Evolutionary conservation across 2,329 filamentous ascomycete genomes (phyloP).

Genomic region (Cadophora sp.): DNA sequence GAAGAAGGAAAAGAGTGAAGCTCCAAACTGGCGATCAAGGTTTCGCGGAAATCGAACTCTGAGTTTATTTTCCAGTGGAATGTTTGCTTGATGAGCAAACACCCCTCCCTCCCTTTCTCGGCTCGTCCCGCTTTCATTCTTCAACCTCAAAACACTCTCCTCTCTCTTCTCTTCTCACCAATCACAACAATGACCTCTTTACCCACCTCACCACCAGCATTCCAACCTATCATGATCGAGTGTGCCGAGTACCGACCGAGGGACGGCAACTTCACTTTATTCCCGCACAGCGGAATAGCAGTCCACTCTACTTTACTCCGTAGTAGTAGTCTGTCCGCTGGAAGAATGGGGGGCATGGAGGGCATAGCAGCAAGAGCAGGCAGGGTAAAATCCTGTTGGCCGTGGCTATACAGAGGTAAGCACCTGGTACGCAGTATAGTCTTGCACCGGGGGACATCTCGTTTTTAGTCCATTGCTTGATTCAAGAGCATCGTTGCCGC

Average conservation of each 20-base stretch:
- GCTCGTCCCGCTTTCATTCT: conserved; percentile 1
- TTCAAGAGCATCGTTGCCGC: conserved; percentile 2
- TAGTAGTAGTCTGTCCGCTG: neutral
- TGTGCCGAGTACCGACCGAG: conserved; percentile 22
- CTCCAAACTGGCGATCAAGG: neutral
- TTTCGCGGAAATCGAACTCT: neutral
- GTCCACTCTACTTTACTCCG: conserved; percentile 14
- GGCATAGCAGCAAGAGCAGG: neutral
- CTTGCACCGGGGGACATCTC: no score
- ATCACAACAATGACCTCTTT: neutral
- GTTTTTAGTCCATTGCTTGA: conserved; percentile 16
- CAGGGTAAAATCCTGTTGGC: neutral
- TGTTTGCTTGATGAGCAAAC: conserved; percentile 8
- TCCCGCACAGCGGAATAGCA: conserved; percentile 6
- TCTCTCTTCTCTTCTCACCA: conserved; percentile 2
- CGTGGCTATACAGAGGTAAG: neutral
- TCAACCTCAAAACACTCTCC: neutral
- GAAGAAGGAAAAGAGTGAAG: neutral
- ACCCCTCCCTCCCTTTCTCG: neutral
- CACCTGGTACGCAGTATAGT: neutral
- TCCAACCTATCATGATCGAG: conserved; percentile 4
- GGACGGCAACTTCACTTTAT: conserved; percentile 18
- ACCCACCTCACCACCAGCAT: neutral
- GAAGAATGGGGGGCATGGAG: conserved; percentile 14
- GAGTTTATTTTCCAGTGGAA: neutral